Base-by-base conservation (phyloP, 2,329 filamentous ascomycete species). In the Zopfia rhizophila region DNA sequence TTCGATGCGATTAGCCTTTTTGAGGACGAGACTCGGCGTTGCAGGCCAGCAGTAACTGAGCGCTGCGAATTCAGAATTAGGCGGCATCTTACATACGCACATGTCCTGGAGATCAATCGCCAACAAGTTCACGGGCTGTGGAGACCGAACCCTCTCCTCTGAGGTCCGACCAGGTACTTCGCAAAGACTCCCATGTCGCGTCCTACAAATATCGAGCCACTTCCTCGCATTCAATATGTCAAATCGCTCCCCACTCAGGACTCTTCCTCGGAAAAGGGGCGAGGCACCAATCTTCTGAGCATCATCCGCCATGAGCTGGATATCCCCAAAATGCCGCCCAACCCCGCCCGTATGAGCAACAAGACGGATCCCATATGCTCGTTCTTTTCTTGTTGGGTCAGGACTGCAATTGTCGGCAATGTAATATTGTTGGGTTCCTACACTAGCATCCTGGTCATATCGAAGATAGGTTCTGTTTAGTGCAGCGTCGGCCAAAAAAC, bases 21-120 rank as follows among this genome's bases (percentile, higher is more conserved):
- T 12, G 18, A 19, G 31, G 6, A 17, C 18, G 7, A 35, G 31
- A n/a, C 24, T 27, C 11, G 31, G 18, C 7, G 7, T 19, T 3
- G 31, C 13, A 17, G 31, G 31, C 31, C 31, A 35, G 31, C 31
- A 35, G 18, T 35, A 35, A 17, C 31, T 35, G 7, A 35, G 14
- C 3, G 31, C 31, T 35, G 18, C 13, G 31, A 35, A 35, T 17
- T 16, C 12, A 10, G 31, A 17, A 19, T 19, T 19, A 11, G 18
- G 14, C 7, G 31, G 31, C 31, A 35, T 19, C 16, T 35, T 19
- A 11, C 31, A 35, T 16, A 35, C 22, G 18, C 31, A 35, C 31
- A 35, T 35, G 11, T 35, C 22, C 18, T 17, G 7, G 7, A 35
- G 31, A 19, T 35, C 31, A 12, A 35, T 35, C n/a, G 31, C 18